Percentiles rank a stretch among this genome's conserved stretches.
These are phyloP conservation scores for Wickerhamiella alocasiicola DNA, from an alignment of 805 yeast genomes.

Conservation along the genomic window DNA sequence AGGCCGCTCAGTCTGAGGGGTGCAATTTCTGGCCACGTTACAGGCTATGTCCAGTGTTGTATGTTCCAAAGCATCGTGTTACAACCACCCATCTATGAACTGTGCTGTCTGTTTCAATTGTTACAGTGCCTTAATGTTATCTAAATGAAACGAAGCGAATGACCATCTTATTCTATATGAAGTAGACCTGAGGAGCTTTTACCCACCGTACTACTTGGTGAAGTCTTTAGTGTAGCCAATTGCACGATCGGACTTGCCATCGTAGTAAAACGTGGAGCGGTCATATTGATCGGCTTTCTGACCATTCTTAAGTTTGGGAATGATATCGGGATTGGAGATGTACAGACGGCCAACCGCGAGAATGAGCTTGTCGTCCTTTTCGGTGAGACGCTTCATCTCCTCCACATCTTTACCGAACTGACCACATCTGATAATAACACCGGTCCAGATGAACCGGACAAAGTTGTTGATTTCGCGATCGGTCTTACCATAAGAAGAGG, in stretches of 20 bases:
- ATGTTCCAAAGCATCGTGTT: too few species aligned
- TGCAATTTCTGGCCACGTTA: too few species aligned
- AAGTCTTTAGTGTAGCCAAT: conserved; percentile 30
- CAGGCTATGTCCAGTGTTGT: too few species aligned
- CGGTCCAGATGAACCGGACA: conserved; percentile 19
- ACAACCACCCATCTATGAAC: too few species aligned
- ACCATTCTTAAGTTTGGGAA: conserved; percentile 32
- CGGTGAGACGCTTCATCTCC: conserved; percentile 13
- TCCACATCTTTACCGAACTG: conserved; percentile 13
- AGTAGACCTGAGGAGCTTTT: too few species aligned
- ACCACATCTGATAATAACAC: conserved; percentile 20
- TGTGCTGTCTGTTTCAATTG: too few species aligned
- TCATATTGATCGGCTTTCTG: conserved; percentile 34
- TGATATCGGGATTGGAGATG: conserved; percentile 46
- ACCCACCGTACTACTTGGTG: too few species aligned
- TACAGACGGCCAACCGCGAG: conserved; percentile 38
- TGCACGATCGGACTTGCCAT: conserved; percentile 21
- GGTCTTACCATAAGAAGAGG: conserved; percentile 3
- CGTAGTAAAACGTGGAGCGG: conserved; percentile 36
- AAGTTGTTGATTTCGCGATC: conserved; percentile 15
- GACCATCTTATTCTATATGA: too few species aligned
- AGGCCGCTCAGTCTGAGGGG: too few species aligned
- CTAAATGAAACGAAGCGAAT: too few species aligned
- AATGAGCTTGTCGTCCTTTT: conserved; percentile 22
- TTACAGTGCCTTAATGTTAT: too few species aligned